Evolutionary conservation across 352 stramenopile genomes (phyloP), one percentile per base, ranked within the genome.

Genomic region (Phytopythium litorale): DNA sequence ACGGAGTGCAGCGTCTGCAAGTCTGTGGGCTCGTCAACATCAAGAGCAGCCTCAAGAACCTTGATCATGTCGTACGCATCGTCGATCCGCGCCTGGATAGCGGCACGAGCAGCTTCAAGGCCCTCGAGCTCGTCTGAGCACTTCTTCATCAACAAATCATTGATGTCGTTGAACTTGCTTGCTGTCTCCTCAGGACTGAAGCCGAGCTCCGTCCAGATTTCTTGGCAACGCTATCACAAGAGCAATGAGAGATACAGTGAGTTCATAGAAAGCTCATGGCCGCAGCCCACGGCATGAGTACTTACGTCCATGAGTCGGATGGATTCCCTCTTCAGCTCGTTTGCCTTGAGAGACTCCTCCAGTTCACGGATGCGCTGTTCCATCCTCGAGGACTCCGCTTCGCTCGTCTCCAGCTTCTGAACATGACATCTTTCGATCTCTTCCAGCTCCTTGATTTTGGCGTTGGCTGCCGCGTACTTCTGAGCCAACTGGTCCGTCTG

Each of bases 191-290:
- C 70, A 50, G 73, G 69, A 46, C 77, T 74, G 18, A 88, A 23
- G 0, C 81, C 81, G 7, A 91, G 61, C 32, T 91, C 81, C 46
- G 70, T 64, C 79, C 81, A 89, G 37, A 91, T 83, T 30, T 89
- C 64, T 74, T 91, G 79, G 38, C 81, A 92, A 56, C 68, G 66
- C 79, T 91, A 56, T 16, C 46, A 13, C 13, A 35, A 13, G 45
- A 23, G 35, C 6, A 56, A 2, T 40, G 0, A 2, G 8, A 25
- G 5, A 7, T 5, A 23, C 30, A 7, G 48, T 38, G 16, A 54
- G 48, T 8, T 12, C 15, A 49, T 7, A 3, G 69, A 33, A 13
- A 38, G n/a, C 57, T 7, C 38, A 56, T 18, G 18, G 9, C n/a
- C 64, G 25, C 3, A 55, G 32, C 13, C 49, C 11, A 62, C 4